phyloP scores from a whole-genome alignment of 1,139 yeast genomes.

The Arxiozyma slooffiae region DNA sequence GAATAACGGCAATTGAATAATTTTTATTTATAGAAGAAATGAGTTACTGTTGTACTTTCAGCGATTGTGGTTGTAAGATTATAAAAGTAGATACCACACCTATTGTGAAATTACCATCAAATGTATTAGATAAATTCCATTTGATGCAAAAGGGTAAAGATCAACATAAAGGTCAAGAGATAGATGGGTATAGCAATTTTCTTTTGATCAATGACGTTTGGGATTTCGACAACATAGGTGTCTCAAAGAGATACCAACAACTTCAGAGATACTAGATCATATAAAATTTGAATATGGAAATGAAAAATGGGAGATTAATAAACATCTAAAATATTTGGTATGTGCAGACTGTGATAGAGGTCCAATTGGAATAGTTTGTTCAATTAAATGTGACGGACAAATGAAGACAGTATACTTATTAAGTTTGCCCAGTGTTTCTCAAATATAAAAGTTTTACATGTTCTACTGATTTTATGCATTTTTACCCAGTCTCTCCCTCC shows the following conservation, averaged over 20 bases:
- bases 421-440: conserved; percentile 16
- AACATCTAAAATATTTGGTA: conserved; percentile 42
- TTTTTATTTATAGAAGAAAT: neutral
- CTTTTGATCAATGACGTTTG: conserved; percentile 47
- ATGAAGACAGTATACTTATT: conserved; percentile 11
- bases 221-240: conserved; percentile 73
- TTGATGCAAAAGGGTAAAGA: conserved; percentile 12
- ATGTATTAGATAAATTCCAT: conserved; percentile 13
- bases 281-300: conserved; percentile 8
- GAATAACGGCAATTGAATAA: neutral
- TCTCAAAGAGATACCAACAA: conserved; percentile 38
- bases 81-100: conserved; percentile 12
- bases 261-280: neutral
- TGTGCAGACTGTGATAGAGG: conserved; percentile 73
- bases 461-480: neutral
- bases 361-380: conserved; percentile 54
- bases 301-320: conserved; percentile 20
- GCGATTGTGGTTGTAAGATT: conserved; percentile 18
- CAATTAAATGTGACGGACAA: conserved; percentile 32
- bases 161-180: neutral
- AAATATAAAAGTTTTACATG: neutral
- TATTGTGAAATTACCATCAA: conserved; percentile 9
- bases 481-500: neutral
- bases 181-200: conserved; percentile 23
- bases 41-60: conserved; percentile 17